Evolutionary conservation across 2,329 filamentous ascomycete species (phyloP).

Genomic region (Lizonia empirigonia): DNA sequence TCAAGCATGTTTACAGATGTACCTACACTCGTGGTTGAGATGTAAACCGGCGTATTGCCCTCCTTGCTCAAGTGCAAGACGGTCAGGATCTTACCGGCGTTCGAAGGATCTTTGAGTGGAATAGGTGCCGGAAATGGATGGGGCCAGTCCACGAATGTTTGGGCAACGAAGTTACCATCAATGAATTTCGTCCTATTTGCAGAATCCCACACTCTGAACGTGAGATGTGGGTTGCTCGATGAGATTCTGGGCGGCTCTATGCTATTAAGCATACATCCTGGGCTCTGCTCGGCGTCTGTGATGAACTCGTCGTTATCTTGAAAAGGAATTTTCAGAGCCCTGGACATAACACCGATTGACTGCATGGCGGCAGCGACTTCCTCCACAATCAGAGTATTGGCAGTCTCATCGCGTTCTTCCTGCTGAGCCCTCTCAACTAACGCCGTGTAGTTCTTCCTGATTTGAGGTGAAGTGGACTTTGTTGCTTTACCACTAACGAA

Average conservation of each 20-base stretch:
- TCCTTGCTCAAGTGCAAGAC: constrained; percentile 4
- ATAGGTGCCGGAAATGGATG: constrained; percentile 9
- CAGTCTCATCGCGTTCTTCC: background rate
- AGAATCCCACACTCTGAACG: constrained; percentile 17
- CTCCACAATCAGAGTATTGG: too few relatives aligned
- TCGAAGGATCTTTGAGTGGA: background rate
- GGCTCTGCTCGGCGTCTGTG: background rate
- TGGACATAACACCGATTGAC: background rate
- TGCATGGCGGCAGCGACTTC: background rate
- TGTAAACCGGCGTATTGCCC: constrained; percentile 9
- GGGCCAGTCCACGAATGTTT: constrained; percentile 2
- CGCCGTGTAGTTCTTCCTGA: background rate
- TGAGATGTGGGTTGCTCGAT: background rate
- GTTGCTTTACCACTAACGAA: constrained; percentile 7
- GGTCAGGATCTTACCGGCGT: background rate
- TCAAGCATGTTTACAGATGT: background rate
- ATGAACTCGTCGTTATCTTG: background rate
- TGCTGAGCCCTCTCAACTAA: background rate
- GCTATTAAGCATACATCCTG: too few relatives aligned
- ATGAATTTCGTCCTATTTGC: constrained; percentile 4
- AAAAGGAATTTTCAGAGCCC: background rate
- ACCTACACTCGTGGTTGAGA: constrained; percentile 13
- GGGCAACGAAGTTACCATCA: constrained; percentile 12
- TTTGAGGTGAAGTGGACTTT: constrained; percentile 5
- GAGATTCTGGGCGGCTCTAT: background rate